Base-by-base conservation (phyloP, 352 stramenopile genomes). In the Globisporangium spinosum region DNA sequence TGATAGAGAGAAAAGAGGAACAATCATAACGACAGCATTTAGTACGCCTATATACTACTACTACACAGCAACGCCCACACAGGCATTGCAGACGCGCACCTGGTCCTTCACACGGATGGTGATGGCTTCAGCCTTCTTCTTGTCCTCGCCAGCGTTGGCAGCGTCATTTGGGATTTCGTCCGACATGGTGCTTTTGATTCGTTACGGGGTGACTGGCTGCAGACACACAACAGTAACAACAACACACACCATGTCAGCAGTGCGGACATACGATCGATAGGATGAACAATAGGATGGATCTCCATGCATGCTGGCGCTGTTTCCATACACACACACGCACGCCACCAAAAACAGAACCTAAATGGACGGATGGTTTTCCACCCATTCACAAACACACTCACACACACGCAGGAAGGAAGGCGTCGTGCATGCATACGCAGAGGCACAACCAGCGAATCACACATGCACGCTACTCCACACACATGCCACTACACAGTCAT, bases 91-190 rank as follows among this genome's bases (percentile, higher is more conserved):
- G 40, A 49, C 15, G 4, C 40, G 61, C 62, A 89, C 80, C 77
- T 89, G 81, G 75, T 95, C 87, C 77, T 95, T 95, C 23, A 95
- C 87, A 67, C 87, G 85, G 74, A 95, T 95, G 23, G 87, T 95
- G 72, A 95, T 95, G 67, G 86, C 80, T 64, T 94, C 86, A 34
- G 83, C 74, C 81, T 93, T 92, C 80, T 95, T 93, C 83, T 94
- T 94, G 56, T 92, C 84, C 25, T 93, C 82, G 45, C 75, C 81
- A 25, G 70, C 73, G 68, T 81, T 80, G 7, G 43, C 62, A 29
- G 67, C 60, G 57, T 89, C 82, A 64, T 86, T 77, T 55, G 78
- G 65, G 17, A 69, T 76, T 69, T 94, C 77, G 15, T 94, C 82
- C 56, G 83, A 82, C 83, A 91, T 91, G 60, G 23, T 58, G 23